Evolutionary conservation across 805 yeast genomes (phyloP), one percentile per base, ranked within the genome.

Genomic region (Ogataea dorogensis): DNA sequence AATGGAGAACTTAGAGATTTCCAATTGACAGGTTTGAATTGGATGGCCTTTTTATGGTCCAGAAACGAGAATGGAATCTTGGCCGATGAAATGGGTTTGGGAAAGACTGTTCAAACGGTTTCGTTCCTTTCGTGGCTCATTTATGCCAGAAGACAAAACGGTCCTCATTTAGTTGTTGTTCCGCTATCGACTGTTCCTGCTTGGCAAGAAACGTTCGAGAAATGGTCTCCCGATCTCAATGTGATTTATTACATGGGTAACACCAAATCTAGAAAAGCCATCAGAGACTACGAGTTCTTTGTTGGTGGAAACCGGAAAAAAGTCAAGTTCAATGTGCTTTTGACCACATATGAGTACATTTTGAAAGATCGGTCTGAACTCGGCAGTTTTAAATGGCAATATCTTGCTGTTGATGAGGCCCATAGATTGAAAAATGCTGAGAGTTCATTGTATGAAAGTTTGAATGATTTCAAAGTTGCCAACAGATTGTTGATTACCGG

Each of bases 31-130:
- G 99, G 99, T 38, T 73, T 93, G 44, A 93, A 93, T 63, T 93
- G 99, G 99, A 93, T 93, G 98, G 98, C 98, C 0, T 93, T 91
- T 59, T 67, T 93, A 43, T 93, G 98, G 98, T 86, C 96, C 4
- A 77, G 97, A 53, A 86, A 91, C 61, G 97, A 93, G 65, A 93
- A 93, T 61, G 98, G 98, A 38, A 93, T 93, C 33, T 67, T 93
- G 26, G 98, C 98, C 4, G 98, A 93, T 67, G 98, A 93, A 62
- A 93, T 93, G 98, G 98, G 98, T 37, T 72, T 93, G 36, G 98
- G 98, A 46, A 93, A 93, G 57, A 93, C 98, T 7, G 96, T 93
- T 11, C 98, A 93, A 63, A 93, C 98, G 0, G 96, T 93, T 10
- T 75, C 96, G 2, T 93, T 93, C 55, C 68, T 93, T 46, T 84